Conservation (phyloP, 2,329 filamentous ascomycete species). For the Fusarium clavum region DNA sequence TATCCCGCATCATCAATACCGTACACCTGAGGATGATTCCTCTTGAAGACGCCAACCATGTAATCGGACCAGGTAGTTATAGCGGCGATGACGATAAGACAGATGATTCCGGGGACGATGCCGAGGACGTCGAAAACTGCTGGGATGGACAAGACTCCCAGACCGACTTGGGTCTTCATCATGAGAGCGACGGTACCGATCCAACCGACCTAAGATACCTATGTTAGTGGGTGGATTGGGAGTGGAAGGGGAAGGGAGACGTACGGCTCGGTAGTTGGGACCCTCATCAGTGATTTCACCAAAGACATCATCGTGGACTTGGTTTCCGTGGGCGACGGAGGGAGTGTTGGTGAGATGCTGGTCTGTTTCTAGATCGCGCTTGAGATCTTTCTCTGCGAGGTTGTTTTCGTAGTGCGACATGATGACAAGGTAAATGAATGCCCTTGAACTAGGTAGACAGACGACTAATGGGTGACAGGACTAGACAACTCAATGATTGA, state of each 20-base stretch:
- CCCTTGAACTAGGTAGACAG: too few species aligned
- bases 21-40: slow-evolving; percentile 62
- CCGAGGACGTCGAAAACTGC: slow-evolving; percentile 59
- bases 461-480: too few species aligned
- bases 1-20: slow-evolving; percentile 64
- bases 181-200: slow-evolving; percentile 58
- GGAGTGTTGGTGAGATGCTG: background rate
- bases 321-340: slow-evolving; percentile 2
- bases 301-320: slow-evolving; percentile 48
- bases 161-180: slow-evolving; percentile 61
- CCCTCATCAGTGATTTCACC: slow-evolving; percentile 48
- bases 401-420: slow-evolving; percentile 31
- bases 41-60: slow-evolving; percentile 63
- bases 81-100: slow-evolving; percentile 53
- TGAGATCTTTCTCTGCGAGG: slow-evolving; percentile 30
- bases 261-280: slow-evolving; percentile 49
- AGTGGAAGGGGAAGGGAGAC: background rate
- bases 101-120: slow-evolving; percentile 60
- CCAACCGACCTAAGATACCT: slow-evolving; percentile 51
- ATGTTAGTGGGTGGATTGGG: background rate
- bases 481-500: slow-evolving; percentile 26
- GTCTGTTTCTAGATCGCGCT: slow-evolving; percentile 25
- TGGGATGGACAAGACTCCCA: slow-evolving; percentile 62
- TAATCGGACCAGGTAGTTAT: slow-evolving; percentile 64
- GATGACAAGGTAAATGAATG: too few species aligned